A percentile compares a stretch with the other conserved stretches of the same genome.
phyloP scores from a whole-genome alignment of 1,284 basidiomycete species.

The Puccinia horiana region DNA sequence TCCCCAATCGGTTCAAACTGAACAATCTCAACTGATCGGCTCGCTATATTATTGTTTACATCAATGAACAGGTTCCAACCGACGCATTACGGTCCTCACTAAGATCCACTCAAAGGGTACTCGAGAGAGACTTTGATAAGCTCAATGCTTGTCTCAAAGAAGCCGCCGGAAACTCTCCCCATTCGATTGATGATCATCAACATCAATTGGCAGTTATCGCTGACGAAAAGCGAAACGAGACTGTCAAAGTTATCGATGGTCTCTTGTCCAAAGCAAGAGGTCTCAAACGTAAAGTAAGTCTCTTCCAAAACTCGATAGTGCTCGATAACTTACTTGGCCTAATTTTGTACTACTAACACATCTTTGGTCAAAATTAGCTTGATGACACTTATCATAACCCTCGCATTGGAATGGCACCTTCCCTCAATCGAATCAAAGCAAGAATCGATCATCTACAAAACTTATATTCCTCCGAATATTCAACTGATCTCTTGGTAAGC shows the following conservation, averaged over 20 bases:
- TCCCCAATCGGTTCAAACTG: neutral
- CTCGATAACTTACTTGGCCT: no score
- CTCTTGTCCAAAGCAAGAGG: slow-evolving; percentile 33
- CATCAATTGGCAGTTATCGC: neutral
- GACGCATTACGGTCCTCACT: slow-evolving; percentile 83
- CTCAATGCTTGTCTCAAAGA: slow-evolving; percentile 65
- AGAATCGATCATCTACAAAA: slow-evolving; percentile 43
- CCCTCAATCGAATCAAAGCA: slow-evolving; percentile 65
- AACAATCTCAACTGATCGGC: neutral
- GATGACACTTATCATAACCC: slow-evolving; percentile 69
- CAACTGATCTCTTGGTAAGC: slow-evolving; percentile 19
- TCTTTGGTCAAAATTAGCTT: slow-evolving; percentile 62
- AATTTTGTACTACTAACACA: neutral
- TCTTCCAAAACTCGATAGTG: neutral
- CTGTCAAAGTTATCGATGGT: slow-evolving; percentile 56
- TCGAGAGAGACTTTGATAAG: slow-evolving; percentile 74
- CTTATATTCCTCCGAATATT: slow-evolving; percentile 38
- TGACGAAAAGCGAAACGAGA: slow-evolving; percentile 61
- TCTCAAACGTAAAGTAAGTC: slow-evolving; percentile 36
- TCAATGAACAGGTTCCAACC: slow-evolving; percentile 70
- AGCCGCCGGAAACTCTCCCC: slow-evolving; percentile 62
- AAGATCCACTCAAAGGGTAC: slow-evolving; percentile 72
- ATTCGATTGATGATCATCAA: slow-evolving; percentile 54
- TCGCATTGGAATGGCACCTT: slow-evolving; percentile 69
- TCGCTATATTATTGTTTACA: neutral